Conservation (phyloP, 2,329 filamentous ascomycete genomes). For the Dendrostoma leiphaemia region DNA sequence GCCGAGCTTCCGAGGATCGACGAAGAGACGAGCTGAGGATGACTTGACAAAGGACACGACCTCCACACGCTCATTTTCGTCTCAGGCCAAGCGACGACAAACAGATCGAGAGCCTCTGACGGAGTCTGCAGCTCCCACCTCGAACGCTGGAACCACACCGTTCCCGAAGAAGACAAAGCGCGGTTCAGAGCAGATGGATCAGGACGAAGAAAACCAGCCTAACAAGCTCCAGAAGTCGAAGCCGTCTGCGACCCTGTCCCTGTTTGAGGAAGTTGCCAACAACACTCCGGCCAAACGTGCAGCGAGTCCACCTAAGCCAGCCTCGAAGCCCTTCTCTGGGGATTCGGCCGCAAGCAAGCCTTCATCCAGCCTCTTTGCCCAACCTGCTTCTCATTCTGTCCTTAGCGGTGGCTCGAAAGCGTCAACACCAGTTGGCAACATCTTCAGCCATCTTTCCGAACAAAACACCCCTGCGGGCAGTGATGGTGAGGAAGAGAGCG, state of each 20-base stretch:
- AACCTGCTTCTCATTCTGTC: slow-evolving; percentile 36
- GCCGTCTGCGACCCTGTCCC: slow-evolving; percentile 52
- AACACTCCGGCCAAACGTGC: slow-evolving; percentile 37
- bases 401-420: slow-evolving; percentile 31
- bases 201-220: slow-evolving; percentile 45
- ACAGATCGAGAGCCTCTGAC: slow-evolving; percentile 37
- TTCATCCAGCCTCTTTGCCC: slow-evolving; percentile 33
- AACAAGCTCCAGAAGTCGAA: slow-evolving; percentile 50
- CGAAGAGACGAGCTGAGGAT: slow-evolving; percentile 58
- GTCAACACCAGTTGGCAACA: slow-evolving; percentile 38
- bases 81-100: slow-evolving; percentile 50
- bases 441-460: slow-evolving; percentile 60
- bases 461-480: slow-evolving; percentile 54
- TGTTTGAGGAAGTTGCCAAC: slow-evolving; percentile 58
- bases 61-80: slow-evolving; percentile 32
- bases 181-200: slow-evolving; percentile 44
- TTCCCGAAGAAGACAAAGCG: slow-evolving; percentile 51
- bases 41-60: slow-evolving; percentile 39
- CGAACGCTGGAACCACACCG: slow-evolving; percentile 25
- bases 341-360: slow-evolving; percentile 23
- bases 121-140: slow-evolving; percentile 29
- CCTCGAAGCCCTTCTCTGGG: slow-evolving; percentile 25
- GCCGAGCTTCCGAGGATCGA: slow-evolving; percentile 28
- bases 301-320: slow-evolving; percentile 31
- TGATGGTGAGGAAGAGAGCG: slow-evolving; percentile 51